Evolutionary conservation across 2,329 filamentous ascomycete species (phyloP), one percentile per base, ranked within the genome.

Genomic region (Curvularia lunata): DNA sequence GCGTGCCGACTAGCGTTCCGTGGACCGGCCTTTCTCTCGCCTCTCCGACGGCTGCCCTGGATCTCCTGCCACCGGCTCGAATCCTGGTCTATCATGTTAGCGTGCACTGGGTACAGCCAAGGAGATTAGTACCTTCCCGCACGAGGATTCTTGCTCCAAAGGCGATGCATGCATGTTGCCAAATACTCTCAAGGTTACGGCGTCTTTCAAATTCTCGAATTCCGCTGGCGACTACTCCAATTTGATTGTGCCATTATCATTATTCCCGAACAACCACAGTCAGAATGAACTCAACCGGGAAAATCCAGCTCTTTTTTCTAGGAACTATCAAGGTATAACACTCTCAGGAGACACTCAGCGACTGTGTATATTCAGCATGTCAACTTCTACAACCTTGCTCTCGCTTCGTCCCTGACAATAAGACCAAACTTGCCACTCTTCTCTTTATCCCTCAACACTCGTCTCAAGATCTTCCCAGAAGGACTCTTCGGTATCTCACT

Each of bases 401-500:
- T 59, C 28, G 25, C 53, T 41, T 63, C 68, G 30, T 69, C 48
- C 25, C 69, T 61, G 65, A 61, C 27, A 12, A 63, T 52, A n/a
- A 54, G 25, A 1, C 58, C 58, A 51, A 70, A 54, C 37, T 72
- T 61, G 21, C 77, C 78, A 48, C 73, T 73, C 66, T 76, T 74
- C 52, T 77, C 75, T 65, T 74, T 77, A n/a, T 77, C 75, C 66
- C 79, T 77, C 63, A 82, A 57, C 23, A 81, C 69, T 27, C 80
- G 68, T 59, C 81, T 71, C 63, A 83, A 52, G 43, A 83, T 82
- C 75, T 83, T 82, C 1, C 81, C 81, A 40, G 74, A 78, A 0
- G 77, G 75, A 40, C 75, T 79, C 74, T 82, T 83, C 1, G 81
- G 81, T 25, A 83, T 80, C 62, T 79, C 78, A 18, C 77, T 73